Evolutionary conservation across 768 basidiomycete genomes (phyloP).

Genomic region (Cubamyces sp.): DNA sequence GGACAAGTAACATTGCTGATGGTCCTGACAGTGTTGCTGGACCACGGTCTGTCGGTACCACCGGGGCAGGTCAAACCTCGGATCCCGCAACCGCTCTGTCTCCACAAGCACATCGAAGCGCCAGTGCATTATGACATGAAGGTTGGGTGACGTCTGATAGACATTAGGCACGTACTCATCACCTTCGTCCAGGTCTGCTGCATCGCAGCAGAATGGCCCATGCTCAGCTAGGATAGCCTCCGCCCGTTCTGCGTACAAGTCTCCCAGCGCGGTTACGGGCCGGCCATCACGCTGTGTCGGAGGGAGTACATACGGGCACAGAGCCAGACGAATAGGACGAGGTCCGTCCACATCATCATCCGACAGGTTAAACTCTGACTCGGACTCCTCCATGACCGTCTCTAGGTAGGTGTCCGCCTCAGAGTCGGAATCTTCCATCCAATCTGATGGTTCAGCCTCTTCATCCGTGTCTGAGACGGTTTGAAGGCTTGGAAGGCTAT

Average conservation of each 20-base stretch:
- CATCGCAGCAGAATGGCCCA: not conserved
- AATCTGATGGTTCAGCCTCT: no score
- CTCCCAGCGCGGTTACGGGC: not conserved
- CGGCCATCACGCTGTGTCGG: not conserved
- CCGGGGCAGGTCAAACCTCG: not conserved
- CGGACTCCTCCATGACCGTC: no score
- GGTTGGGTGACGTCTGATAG: not conserved
- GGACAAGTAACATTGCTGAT: no score
- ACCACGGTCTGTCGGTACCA: not conserved
- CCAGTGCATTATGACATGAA: conserved; percentile 7
- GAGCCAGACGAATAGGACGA: no score
- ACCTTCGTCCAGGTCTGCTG: not conserved
- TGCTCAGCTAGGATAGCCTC: not conserved
- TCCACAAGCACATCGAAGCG: not conserved
- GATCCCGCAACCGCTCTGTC: not conserved
- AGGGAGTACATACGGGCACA: not conserved
- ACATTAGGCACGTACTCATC: not conserved
- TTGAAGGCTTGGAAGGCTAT: no score
- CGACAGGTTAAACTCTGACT: no score
- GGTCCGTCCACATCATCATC: not conserved
- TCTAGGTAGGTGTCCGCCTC: no score
- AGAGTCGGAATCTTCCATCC: no score
- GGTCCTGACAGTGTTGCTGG: no score
- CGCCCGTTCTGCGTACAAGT: not conserved
- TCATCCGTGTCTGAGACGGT: no score